Conservation (phyloP, 306 rosid species). For the Prunus davidiana region DNA sequence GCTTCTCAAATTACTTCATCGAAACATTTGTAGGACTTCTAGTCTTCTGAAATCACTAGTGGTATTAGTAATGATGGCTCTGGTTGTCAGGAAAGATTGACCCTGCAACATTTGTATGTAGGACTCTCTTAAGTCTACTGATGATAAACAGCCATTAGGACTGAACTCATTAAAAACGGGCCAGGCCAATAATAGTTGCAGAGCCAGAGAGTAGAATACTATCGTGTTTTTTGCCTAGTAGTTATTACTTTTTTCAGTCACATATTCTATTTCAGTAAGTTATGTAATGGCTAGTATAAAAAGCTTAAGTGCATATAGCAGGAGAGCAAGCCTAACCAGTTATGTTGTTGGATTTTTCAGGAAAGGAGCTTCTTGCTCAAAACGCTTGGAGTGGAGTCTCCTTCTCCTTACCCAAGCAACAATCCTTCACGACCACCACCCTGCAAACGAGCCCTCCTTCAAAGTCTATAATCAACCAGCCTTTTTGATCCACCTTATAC, state of each 20-base stretch:
- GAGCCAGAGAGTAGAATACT: neutral
- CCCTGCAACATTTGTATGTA: neutral
- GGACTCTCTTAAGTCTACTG: neutral
- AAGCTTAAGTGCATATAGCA: neutral
- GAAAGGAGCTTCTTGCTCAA: constrained; percentile 94
- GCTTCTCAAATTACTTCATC: neutral
- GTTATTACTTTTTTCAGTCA: no score
- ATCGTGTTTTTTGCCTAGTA: no score
- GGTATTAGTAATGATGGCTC: neutral
- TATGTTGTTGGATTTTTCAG: constrained; percentile 46
- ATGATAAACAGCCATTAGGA: neutral
- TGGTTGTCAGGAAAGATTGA: neutral
- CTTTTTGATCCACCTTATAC: constrained; percentile 34
- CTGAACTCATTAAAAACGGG: neutral
- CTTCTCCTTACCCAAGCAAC: constrained; percentile 51
- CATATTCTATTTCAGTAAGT: no score
- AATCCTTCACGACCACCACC: constrained; percentile 74
- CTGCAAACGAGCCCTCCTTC: constrained; percentile 96
- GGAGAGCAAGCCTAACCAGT: constrained; percentile 21
- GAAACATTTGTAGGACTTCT: constrained; percentile 2
- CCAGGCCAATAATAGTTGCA: neutral
- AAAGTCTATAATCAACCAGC: constrained; percentile 55
- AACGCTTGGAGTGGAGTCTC: constrained; percentile 92
- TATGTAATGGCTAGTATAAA: neutral
- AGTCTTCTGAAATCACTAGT: neutral